These are phyloP conservation scores for Apiosordaria backusii DNA, from an alignment of 495 filamentous ascomycete species.

Conservation along the genomic window DNA sequence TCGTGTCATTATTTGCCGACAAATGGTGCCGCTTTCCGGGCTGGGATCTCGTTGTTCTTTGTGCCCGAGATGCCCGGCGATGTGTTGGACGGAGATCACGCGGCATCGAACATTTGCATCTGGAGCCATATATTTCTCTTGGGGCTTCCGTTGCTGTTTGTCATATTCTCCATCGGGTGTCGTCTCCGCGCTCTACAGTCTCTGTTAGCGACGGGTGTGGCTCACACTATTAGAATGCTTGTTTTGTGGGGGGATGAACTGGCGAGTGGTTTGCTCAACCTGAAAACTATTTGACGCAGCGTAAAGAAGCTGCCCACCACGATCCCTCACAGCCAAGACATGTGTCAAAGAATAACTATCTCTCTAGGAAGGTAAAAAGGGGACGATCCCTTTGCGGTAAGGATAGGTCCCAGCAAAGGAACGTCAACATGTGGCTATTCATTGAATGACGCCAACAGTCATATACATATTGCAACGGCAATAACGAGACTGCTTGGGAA, in stretches of 20 bases:
- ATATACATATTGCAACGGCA: neutral
- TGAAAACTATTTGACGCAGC: neutral
- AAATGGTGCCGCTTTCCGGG: constrained; percentile 6
- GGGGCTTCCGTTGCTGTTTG: neutral
- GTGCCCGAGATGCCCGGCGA: constrained; percentile 4
- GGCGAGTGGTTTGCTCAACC: neutral
- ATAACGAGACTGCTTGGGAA: neutral
- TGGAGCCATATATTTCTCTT: neutral
- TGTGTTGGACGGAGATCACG: neutral
- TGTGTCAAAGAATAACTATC: neutral
- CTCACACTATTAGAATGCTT: neutral
- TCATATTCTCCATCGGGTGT: neutral
- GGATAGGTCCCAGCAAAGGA: neutral
- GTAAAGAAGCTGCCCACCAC: neutral
- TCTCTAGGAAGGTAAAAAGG: neutral
- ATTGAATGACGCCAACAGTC: neutral
- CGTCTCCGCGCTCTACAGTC: neutral
- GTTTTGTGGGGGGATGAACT: neutral
- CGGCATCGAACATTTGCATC: neutral
- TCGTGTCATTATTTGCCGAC: constrained; percentile 6
- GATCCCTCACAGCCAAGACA: neutral
- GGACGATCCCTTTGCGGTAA: neutral
- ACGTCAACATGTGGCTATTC: neutral
- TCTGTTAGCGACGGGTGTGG: neutral
- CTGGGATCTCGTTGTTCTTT: neutral